These are phyloP conservation scores for Cercospora zeae-maydis DNA, from an alignment of 2,329 filamentous ascomycete genomes.

Conservation along the genomic window DNA sequence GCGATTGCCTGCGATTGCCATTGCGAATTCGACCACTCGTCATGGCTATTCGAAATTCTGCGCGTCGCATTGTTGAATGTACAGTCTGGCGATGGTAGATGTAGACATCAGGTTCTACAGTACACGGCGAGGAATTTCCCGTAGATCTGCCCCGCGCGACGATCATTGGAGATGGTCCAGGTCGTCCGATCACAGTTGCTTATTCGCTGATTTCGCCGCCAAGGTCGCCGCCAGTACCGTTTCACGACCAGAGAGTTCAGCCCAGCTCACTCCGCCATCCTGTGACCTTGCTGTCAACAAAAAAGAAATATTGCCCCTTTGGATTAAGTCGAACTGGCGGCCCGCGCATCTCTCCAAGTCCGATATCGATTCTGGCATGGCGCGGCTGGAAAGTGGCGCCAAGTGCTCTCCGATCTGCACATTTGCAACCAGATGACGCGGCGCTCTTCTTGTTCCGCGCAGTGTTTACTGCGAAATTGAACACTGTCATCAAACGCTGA, in stretches of 20 bases:
- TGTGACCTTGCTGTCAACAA: background rate
- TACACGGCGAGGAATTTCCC: background rate
- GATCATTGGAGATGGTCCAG: background rate
- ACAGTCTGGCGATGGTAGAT: background rate
- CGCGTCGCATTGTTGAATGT: background rate
- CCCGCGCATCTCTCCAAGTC: background rate
- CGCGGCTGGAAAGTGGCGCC: background rate
- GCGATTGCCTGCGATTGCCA: background rate
- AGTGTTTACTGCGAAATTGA: background rate
- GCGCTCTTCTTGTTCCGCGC: background rate
- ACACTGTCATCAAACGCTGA: background rate
- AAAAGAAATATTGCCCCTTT: no score
- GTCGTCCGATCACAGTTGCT: background rate
- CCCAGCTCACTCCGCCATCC: background rate
- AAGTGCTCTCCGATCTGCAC: background rate
- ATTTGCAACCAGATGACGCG: slow-evolving; percentile 4
- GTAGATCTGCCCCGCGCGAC: background rate
- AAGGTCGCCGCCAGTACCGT: background rate
- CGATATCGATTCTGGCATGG: background rate
- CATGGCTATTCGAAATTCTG: background rate
- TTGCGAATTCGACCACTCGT: background rate
- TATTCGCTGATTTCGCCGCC: background rate
- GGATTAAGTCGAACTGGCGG: no score
- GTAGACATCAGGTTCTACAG: no score
- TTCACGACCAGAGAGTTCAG: background rate